Base-by-base conservation (phyloP, 108 stramenopile species). In the Fragilaria crotonensis region DNA sequence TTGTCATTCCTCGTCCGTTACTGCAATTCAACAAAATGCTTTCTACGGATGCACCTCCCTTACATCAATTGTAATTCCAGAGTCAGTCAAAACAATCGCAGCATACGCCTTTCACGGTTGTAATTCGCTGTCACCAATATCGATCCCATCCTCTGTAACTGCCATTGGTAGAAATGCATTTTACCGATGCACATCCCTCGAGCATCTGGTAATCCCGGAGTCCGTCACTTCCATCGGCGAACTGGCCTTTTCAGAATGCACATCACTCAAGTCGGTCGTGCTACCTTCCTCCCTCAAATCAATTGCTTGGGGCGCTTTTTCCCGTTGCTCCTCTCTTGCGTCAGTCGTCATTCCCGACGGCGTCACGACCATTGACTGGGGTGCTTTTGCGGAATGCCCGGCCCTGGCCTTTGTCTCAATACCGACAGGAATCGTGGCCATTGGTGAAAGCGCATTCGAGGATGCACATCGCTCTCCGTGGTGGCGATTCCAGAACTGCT, bases 141-240 rank as follows among this genome's bases (percentile, higher is more conserved):
- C 55, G 19, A 27, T 77, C 30, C 76, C 76, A 0, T 30, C 32
- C 21, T 63, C 68, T 0, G 54, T 77, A 46, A 62, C 51, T 5
- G 59, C 56, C 45, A 57, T 77, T 26, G 76, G 76, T 19, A 66
- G 60, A 45, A 57, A 69, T 65, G 76, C 76, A 25, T 77, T 77
- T 56, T 31, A 45, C 61, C 59, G 70, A 3, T 73, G 71, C 47
- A 32, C 58, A 20, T 36, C 33, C 2, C 33, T 64, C 5, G 33
- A 23, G 32, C 28, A 2, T 2, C 55, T 64, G 4, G 19, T 29
- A 9, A 33, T 64, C 30, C 63, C 63, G 25, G 33, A 32, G 7
- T 48, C 53, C 11, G 51, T 56, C 25, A 59, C 4, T 5, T 25
- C 22, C 2, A 59, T 64, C 30, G 63, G 63, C 28, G 45, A 56